A percentile compares a stretch with the other conserved stretches of the same genome.
Conservation (phyloP, 2,329 filamentous ascomycete genomes). For the Diaporthe citri region DNA sequence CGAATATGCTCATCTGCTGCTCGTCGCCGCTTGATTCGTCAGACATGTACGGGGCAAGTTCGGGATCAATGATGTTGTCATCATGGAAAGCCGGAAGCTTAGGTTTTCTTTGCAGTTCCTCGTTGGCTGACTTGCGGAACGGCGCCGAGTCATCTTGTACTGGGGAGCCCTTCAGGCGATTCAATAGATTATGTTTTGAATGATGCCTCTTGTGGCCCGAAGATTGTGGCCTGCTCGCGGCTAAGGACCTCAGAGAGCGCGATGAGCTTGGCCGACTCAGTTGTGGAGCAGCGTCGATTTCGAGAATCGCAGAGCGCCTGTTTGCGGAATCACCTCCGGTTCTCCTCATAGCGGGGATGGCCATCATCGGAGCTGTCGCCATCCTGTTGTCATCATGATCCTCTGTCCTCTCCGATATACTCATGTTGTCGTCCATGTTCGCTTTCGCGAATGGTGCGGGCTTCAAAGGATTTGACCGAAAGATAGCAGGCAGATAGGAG, state of each 20-base stretch:
- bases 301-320: constrained; percentile 87
- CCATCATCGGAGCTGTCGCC: constrained; percentile 78
- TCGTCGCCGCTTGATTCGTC: constrained; percentile 96
- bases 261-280: constrained; percentile 94
- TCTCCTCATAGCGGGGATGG: constrained; percentile 74
- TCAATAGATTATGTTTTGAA: constrained; percentile 87
- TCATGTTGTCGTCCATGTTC: constrained; percentile 51
- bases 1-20: constrained; percentile 88
- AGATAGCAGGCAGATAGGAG: constrained; percentile 74
- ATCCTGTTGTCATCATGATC: constrained; percentile 64
- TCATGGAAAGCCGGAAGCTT: constrained; percentile 94
- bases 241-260: constrained; percentile 83
- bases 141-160: constrained; percentile 85
- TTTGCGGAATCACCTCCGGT: constrained; percentile 77
- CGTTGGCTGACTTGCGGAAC: constrained; percentile 79
- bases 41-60: constrained; percentile 94
- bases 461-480: constrained; percentile 66
- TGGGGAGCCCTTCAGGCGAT: constrained; percentile 73
- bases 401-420: constrained; percentile 56
- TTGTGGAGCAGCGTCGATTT: constrained; percentile 79
- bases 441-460: constrained; percentile 52
- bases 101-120: constrained; percentile 74
- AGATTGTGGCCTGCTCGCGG: constrained; percentile 79
- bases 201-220: constrained; percentile 86
- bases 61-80: constrained; percentile 98